phyloP scores from a whole-genome alignment of 345 rosid genomes.

The Lepidium sativum region DNA sequence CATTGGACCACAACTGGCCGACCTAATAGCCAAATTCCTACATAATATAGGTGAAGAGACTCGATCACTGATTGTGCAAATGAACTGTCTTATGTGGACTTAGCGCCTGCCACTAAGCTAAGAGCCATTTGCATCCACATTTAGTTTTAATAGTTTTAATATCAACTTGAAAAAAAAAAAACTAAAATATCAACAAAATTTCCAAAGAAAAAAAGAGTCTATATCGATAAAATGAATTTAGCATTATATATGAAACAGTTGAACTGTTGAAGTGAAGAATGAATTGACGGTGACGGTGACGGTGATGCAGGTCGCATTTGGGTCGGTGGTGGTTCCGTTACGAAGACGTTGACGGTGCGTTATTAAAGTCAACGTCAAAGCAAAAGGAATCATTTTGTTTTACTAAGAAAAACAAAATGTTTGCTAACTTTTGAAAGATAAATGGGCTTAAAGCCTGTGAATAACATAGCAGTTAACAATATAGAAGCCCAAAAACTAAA shows the following conservation, averaged over 20 bases:
- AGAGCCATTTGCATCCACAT: no score
- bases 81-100: no score
- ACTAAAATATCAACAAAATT: background rate
- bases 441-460: background rate
- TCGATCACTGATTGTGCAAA: no score
- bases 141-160: no score
- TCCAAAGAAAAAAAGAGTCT: background rate
- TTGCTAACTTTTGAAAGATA: background rate
- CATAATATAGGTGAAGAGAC: no score
- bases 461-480: background rate
- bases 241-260: background rate
- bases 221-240: background rate
- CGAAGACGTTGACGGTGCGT: constrained; percentile 12
- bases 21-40: no score
- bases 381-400: no score
- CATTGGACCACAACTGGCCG: no score
- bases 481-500: background rate
- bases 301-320: constrained; percentile 12
- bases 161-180: no score
- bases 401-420: no score
- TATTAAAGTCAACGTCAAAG: background rate
- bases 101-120: no score
- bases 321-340: constrained; percentile 24
- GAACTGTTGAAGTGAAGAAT: background rate
- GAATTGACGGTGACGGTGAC: background rate